Evolutionary conservation across 352 stramenopile species (phyloP), one percentile per base, ranked within the genome.

Genomic region (Phytophthora idaei): DNA sequence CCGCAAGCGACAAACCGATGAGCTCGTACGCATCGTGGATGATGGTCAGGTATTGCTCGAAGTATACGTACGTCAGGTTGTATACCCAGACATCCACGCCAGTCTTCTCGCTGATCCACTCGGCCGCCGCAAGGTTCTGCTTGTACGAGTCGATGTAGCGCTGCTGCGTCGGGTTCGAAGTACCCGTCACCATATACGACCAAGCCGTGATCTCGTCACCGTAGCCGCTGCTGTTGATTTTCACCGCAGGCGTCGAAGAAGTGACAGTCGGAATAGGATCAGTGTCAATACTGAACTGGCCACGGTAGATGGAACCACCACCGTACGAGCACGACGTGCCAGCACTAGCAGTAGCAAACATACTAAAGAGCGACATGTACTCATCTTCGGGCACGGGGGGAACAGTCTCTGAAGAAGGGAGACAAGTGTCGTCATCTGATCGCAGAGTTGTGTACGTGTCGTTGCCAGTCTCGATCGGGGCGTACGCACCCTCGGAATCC

Each of bases 301-400:
- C 81, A 65, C 77, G 77, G 50, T 90, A 83, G 68, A 70, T 89
- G 56, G 81, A 87, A 0, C 78, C 80, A 53, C 81, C 81, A 44
- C 81, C 78, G 57, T 86, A 83, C 6, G 81, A 80, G 57, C 81
- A 90, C 36, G 80, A 66, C 2, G 69, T 72, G 5, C 80, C 78
- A n/a, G 81, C 80, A 57, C 74, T 85, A 7, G 81, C 81, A 1
- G 61, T 83, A 1, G 74, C 67, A 51, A 90, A 90, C 63, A 90
- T 89, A 51, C 78, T 79, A 48, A 90, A 90, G 45, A 89, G 72
- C 5, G 75, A 85, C 73, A 87, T 89, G 77, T 78, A 90, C 50
- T 72, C 61, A 14, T 77, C 62, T 9, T 69, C 36, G 1, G 81
- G 76, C 0, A 89, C 72, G 12, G 80, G 77, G 14, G 80, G 79